Conservation (phyloP, 495 filamentous ascomycete species). For the Schizothecium vesticola region DNA sequence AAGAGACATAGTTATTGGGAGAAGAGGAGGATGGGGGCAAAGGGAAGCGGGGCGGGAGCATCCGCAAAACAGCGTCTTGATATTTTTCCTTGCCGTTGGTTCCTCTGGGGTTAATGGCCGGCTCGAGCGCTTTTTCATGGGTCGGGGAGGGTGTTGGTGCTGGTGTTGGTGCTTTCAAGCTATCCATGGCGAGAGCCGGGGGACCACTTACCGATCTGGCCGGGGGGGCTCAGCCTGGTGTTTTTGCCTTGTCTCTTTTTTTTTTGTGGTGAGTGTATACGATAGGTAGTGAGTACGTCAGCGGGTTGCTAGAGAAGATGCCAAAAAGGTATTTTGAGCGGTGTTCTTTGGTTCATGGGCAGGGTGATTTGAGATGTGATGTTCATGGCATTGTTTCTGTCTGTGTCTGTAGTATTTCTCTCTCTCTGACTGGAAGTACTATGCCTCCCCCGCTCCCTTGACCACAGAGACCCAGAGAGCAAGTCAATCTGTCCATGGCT, state of each 20-base stretch:
- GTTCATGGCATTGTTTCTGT: not conserved
- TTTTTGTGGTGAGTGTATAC: not conserved
- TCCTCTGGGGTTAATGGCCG: not conserved
- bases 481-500: not conserved
- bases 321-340: not conserved
- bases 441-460: not conserved
- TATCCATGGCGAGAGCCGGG: not conserved
- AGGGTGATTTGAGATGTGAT: not conserved
- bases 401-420: not conserved
- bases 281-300: not conserved
- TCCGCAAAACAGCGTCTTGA: not conserved
- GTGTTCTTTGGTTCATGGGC: not conserved
- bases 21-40: not conserved
- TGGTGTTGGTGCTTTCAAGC: not conserved
- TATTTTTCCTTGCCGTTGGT: not conserved
- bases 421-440: not conserved
- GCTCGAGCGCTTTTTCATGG: not conserved
- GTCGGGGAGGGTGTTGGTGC: not conserved
- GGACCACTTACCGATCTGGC: not conserved
- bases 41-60: not conserved
- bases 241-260: not conserved
- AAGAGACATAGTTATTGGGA: not conserved
- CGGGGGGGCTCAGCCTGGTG: not conserved
- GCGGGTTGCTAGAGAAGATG: not conserved
- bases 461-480: not conserved